phyloP scores from a whole-genome alignment of 306 rosid genomes.

The Casuarina glauca region DNA sequence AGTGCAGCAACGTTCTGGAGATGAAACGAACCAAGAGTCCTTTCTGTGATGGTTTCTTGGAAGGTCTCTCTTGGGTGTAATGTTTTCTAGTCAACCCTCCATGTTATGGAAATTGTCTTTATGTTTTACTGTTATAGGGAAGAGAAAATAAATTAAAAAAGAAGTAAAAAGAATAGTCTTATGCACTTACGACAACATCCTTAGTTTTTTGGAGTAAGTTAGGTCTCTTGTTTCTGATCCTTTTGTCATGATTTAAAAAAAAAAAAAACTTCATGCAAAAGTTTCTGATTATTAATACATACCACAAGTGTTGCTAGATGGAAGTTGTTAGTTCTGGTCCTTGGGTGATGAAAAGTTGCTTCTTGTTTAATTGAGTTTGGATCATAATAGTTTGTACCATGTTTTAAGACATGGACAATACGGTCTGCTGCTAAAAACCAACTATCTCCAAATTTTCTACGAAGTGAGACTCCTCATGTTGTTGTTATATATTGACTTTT shows the following conservation, averaged over 20 bases:
- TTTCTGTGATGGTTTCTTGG: slow-evolving; percentile 17
- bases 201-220: not conserved
- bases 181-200: not conserved
- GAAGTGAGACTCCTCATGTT: too few species aligned
- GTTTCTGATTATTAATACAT: not conserved
- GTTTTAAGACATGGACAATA: too few species aligned
- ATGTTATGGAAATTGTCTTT: not conserved
- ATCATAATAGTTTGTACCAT: too few species aligned
- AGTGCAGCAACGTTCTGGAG: not conserved
- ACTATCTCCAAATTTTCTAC: too few species aligned
- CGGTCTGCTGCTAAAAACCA: too few species aligned
- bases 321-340: not conserved
- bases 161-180: too few species aligned
- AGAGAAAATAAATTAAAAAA: not conserved
- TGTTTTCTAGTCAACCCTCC: slow-evolving; percentile 10
- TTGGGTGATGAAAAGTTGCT: not conserved
- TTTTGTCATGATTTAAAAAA: not conserved
- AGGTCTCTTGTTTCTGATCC: not conserved
- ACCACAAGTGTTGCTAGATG: not conserved
- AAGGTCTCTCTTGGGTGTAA: slow-evolving; percentile 35
- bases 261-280: not conserved
- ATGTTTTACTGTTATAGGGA: not conserved
- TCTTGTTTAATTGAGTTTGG: not conserved
- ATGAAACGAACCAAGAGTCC: not conserved
- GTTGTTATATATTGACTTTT: too few species aligned